Conservation (phyloP, 306 rosid genomes). For the Hippophae tibetana region DNA sequence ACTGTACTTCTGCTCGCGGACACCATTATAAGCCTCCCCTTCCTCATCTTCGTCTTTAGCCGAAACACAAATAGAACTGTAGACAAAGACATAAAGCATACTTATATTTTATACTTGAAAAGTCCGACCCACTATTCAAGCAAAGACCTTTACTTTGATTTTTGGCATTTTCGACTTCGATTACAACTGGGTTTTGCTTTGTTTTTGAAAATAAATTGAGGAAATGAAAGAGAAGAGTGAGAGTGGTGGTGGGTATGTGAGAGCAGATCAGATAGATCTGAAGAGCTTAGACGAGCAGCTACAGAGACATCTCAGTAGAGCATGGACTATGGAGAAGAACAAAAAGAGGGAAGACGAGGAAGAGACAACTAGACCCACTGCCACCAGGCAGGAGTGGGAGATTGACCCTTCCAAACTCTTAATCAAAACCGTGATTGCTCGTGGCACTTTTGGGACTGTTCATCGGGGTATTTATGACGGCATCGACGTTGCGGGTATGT, state of each 20-base stretch:
- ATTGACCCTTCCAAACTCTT: conserved; percentile 81
- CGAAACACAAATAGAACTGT: background rate
- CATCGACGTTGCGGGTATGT: conserved; percentile 84
- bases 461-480: conserved; percentile 89
- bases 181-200: background rate
- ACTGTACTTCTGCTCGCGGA: too few relatives aligned
- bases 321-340: conserved; percentile 66
- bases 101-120: background rate
- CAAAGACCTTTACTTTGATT: background rate
- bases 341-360: conserved; percentile 39
- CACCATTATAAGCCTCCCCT: background rate
- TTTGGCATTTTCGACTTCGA: background rate
- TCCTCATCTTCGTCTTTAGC: background rate
- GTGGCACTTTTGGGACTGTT: conserved; percentile 88
- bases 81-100: conserved; percentile 5
- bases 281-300: conserved; percentile 96
- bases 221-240: conserved; percentile 50
- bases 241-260: conserved; percentile 70
- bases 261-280: conserved; percentile 99
- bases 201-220: too few relatives aligned
- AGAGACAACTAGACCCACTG: conserved; percentile 9
- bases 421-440: conserved; percentile 72
- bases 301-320: conserved; percentile 73
- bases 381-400: conserved; percentile 75
- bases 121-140: background rate